These are phyloP conservation scores for Ascoidea asiatica DNA, from an alignment of 805 yeast species.

Conservation along the genomic window DNA sequence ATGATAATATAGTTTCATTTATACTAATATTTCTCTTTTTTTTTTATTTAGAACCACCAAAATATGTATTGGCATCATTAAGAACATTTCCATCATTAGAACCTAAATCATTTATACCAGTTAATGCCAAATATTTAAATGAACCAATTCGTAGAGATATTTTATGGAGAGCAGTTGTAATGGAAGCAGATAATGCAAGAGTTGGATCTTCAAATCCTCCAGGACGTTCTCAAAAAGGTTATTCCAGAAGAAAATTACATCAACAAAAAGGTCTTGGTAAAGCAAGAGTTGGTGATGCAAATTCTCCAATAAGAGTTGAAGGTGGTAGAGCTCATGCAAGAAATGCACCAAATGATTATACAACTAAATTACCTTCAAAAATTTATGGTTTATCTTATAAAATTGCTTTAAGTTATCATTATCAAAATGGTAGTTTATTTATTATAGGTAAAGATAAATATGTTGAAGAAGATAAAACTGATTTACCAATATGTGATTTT, in stretches of 20 bases:
- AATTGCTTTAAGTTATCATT: constrained; percentile 72
- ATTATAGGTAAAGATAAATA: constrained; percentile 48
- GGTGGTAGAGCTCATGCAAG: constrained; percentile 87
- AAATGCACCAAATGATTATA: constrained; percentile 80
- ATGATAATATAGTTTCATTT: too few species aligned
- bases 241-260: constrained; percentile 65
- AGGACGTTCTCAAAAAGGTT: constrained; percentile 77
- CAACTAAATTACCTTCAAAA: constrained; percentile 62
- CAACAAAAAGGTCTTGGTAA: constrained; percentile 92
- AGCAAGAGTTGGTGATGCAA: constrained; percentile 94
- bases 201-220: constrained; percentile 84
- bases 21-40: too few species aligned
- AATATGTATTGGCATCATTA: constrained; percentile 61
- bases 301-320: constrained; percentile 81
- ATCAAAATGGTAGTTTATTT: constrained; percentile 57
- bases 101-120: constrained; percentile 67
- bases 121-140: constrained; percentile 56
- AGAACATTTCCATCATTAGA: constrained; percentile 85
- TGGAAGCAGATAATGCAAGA: constrained; percentile 79
- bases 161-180: constrained; percentile 88
- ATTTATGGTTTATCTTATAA: constrained; percentile 66
- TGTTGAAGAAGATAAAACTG: constrained; percentile 8
- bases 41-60: constrained; percentile 47
- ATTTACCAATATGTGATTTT: constrained; percentile 18
- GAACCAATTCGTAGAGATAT: constrained; percentile 80